Evolutionary conservation across 2,329 filamentous ascomycete species (phyloP).

Genomic region (Periconia digitata): DNA sequence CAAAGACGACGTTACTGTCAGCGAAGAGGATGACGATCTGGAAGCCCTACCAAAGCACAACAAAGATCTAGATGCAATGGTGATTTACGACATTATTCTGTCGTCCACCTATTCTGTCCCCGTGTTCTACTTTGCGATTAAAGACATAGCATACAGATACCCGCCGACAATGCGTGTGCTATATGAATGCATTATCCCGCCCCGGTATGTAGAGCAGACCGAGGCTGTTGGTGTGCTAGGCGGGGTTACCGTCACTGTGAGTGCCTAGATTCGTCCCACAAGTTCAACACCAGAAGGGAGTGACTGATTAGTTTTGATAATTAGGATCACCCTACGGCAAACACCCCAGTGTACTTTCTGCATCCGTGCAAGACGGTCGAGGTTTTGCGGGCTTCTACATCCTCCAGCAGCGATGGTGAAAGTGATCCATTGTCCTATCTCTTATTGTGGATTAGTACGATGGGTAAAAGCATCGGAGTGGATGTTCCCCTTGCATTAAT

Average conservation of each 20-base stretch:
- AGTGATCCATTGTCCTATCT: constrained; percentile 66
- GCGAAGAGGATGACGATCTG: too few relatives aligned
- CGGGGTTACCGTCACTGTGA: constrained; percentile 41
- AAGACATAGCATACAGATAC: constrained; percentile 27
- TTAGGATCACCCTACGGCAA: constrained; percentile 80
- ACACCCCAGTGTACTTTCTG: constrained; percentile 80
- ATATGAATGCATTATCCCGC: constrained; percentile 41
- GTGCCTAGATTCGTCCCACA: constrained; percentile 5
- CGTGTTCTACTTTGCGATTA: constrained; percentile 45
- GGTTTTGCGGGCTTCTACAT: constrained; percentile 64
- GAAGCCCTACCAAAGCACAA: too few relatives aligned
- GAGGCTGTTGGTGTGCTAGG: constrained; percentile 41
- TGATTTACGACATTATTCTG: constrained; percentile 47
- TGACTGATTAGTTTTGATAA: background rate
- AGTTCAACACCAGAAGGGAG: background rate
- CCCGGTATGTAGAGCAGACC: constrained; percentile 33
- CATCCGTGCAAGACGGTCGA: constrained; percentile 90
- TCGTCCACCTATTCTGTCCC: constrained; percentile 51
- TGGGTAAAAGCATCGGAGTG: constrained; percentile 78
- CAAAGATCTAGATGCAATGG: background rate
- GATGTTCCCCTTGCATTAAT: constrained; percentile 71
- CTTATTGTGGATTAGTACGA: constrained; percentile 84
- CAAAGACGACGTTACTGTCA: too few relatives aligned
- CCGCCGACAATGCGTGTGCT: constrained; percentile 37
- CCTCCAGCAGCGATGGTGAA: constrained; percentile 30